phyloP scores from a whole-genome alignment of 139 green algal genomes.

The Chlamydomonas asymmetrica region DNA sequence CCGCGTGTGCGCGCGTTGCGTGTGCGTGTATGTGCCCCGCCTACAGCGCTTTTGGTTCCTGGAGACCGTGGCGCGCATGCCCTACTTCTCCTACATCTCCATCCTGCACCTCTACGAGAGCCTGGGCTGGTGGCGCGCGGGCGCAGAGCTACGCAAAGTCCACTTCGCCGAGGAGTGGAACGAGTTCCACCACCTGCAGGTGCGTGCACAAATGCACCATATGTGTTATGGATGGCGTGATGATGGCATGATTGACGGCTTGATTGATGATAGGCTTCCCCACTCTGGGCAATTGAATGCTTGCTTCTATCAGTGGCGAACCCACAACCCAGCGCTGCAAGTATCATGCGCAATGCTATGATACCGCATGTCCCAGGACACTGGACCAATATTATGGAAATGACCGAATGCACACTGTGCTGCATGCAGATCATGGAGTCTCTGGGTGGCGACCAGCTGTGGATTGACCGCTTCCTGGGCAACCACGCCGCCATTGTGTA shows the following conservation, averaged over 20 bases:
- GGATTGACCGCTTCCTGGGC: slow-evolving; percentile 87
- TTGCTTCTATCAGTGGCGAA: too few species aligned
- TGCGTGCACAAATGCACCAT: slow-evolving; percentile 28
- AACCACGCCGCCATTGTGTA: slow-evolving; percentile 71
- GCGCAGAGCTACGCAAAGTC: slow-evolving; percentile 75
- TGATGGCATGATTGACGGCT: too few species aligned
- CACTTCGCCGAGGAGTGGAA: slow-evolving; percentile 94
- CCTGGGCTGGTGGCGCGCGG: slow-evolving; percentile 86
- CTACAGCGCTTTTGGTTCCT: slow-evolving; percentile 68
- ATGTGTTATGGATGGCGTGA: too few species aligned
- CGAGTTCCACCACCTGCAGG: slow-evolving; percentile 77
- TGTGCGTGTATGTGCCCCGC: too few species aligned
- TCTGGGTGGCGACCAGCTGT: slow-evolving; percentile 89
- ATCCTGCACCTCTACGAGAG: slow-evolving; percentile 93
- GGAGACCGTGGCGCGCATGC: slow-evolving; percentile 71
- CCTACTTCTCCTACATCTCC: slow-evolving; percentile 96
- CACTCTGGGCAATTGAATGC: too few species aligned
- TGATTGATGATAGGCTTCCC: too few species aligned
- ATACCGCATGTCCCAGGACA: too few species aligned
- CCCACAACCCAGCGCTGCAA: too few species aligned
- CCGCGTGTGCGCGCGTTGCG: too few species aligned
- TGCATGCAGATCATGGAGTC: slow-evolving; percentile 96
- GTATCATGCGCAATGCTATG: too few species aligned
- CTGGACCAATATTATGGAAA: too few species aligned
- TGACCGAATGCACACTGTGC: too few species aligned